Conservation (phyloP, 2,329 filamentous ascomycete genomes). For the Tolypocladium capitatum region DNA sequence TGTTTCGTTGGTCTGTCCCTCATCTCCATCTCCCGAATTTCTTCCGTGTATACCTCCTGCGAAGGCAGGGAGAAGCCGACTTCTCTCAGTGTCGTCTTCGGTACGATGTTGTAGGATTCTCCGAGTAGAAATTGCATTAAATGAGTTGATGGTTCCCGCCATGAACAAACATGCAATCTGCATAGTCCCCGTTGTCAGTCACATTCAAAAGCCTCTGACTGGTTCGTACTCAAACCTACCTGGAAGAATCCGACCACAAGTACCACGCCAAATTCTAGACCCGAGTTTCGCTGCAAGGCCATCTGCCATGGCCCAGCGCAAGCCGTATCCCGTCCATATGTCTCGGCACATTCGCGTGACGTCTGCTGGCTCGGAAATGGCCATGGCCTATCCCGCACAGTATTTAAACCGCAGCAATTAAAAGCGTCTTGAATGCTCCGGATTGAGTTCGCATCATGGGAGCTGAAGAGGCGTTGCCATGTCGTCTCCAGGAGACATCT, state of each 20-base stretch:
- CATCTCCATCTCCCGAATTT: no score
- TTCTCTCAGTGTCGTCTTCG: no score
- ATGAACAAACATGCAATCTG: no score
- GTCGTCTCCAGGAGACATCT: slow-evolving; percentile 7
- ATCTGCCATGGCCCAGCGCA: slow-evolving; percentile 38
- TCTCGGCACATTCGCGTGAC: slow-evolving; percentile 24
- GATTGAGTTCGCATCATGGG: slow-evolving; percentile 34
- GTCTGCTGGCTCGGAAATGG: slow-evolving; percentile 31
- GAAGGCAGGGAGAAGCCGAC: no score
- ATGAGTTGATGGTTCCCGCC: no score
- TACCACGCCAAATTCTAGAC: slow-evolving; percentile 32
- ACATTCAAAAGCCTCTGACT: no score
- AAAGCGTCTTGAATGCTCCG: slow-evolving; percentile 47
- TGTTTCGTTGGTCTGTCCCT: no score
- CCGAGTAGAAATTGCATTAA: no score
- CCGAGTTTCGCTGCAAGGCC: slow-evolving; percentile 20
- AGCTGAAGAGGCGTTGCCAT: slow-evolving; percentile 11
- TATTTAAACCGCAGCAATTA: slow-evolving; percentile 48
- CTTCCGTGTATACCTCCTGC: no score
- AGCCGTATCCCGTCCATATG: slow-evolving; percentile 26
- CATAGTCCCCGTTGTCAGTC: no score
- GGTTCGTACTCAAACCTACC: slow-evolving; percentile 11
- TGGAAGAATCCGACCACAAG: slow-evolving; percentile 36
- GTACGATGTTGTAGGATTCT: no score
- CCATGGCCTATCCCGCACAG: slow-evolving; percentile 41